A percentile compares a stretch with the other conserved stretches of the same genome.
phyloP scores from a whole-genome alignment of 2,329 filamentous ascomycete species.

The Aspergillus pseudoterreus region DNA sequence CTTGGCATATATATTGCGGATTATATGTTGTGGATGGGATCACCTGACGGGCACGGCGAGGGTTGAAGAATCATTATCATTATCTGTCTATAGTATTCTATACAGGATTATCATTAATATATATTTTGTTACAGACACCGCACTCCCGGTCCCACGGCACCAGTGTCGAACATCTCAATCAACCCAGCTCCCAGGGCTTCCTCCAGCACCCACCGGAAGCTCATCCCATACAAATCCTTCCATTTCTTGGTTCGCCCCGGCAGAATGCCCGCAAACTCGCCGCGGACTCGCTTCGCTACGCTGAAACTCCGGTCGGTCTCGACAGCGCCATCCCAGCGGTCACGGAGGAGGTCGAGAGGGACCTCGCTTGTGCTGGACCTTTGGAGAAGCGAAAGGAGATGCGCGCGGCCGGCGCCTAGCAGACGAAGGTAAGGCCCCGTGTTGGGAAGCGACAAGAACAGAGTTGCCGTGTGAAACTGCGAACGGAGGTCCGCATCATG shows the following conservation, averaged over 20 bases:
- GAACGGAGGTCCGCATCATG: not conserved
- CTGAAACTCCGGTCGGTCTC: conserved; percentile 43
- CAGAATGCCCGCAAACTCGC: conserved; percentile 53
- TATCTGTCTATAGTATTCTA: not conserved
- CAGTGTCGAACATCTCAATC: conserved; percentile 61
- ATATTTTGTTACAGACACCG: conserved; percentile 28
- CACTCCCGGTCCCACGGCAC: conserved; percentile 57
- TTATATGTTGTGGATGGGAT: too few relatives aligned
- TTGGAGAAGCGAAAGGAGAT: conserved; percentile 51
- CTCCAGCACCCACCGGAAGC: conserved; percentile 59
- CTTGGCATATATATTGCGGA: too few relatives aligned
- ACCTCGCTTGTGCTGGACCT: conserved; percentile 53
- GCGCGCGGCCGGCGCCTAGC: conserved; percentile 51
- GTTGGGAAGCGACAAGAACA: conserved; percentile 56
- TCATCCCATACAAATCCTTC: conserved; percentile 57
- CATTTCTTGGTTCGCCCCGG: conserved; percentile 62
- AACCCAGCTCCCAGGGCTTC: conserved; percentile 59
- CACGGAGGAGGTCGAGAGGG: conserved; percentile 51
- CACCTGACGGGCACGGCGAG: too few relatives aligned
- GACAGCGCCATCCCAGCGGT: conserved; percentile 63
- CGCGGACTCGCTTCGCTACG: conserved; percentile 51
- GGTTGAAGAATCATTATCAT: not conserved
- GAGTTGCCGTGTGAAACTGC: conserved; percentile 26
- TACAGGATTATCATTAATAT: not conserved
- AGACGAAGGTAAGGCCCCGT: conserved; percentile 59